Evolutionary conservation across 441 rosid genomes (phyloP), one percentile per base, ranked within the genome.

Genomic region (Populus hybrid): DNA sequence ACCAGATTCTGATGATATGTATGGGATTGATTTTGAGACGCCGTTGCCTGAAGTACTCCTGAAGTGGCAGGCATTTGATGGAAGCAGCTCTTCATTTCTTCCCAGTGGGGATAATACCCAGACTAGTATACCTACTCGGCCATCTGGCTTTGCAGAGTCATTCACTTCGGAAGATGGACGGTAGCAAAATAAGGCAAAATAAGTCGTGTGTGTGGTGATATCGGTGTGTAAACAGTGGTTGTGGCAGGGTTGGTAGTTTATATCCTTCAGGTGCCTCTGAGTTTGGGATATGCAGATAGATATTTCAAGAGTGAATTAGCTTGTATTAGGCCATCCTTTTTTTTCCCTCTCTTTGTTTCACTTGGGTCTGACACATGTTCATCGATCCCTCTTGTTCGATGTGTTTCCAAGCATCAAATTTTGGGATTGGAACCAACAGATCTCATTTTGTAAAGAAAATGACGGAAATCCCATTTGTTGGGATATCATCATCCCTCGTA

Each of bases 11-110:
- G 95, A 95, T 50, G 97, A 91, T 79, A 75, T 86, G 1, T 89
- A 85, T 68, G 95, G 97, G 26, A 92, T 90, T 11, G 97, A 92
- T 81, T 89, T 89, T 1, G 97, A 92, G 19, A 85, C 89, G 89
- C 87, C 98, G 0, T 85, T 95, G 73, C 86, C 86, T 19, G 82
- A 83, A 70, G 86, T 76, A 7, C 71, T 83, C 7, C 76, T 80
- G 72, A 83, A 81, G 72, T 83, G 84, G 86, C 83, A 83, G 40
- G 82, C 82, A 9, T 69, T 75, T 2, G 86, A 83, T 67, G 86
- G 84, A 42, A 75, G 71, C 57, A 73, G 67, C 63, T 66, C 79
- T 0, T 69, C 84, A 18, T 69, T 80, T 9, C 36, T 72, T 14
- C 46, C 73, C 23, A 80, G 82, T 19, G 72, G 76, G 14, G 86